Conservation (phyloP, 2,329 filamentous ascomycete species). For the Curvularia hawaiiensis region DNA sequence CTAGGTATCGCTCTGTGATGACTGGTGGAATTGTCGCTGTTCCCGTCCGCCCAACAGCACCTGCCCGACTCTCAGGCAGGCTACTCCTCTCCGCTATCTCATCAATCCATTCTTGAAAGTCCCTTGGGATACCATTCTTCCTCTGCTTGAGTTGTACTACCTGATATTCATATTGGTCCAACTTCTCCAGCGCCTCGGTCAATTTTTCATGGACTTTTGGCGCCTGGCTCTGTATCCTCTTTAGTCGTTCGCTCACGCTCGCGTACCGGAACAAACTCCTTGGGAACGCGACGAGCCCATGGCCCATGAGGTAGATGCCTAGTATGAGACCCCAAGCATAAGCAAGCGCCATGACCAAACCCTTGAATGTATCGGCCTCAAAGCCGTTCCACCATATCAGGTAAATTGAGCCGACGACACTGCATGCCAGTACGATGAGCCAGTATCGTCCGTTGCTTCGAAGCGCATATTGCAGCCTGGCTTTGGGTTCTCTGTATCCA, state of each 20-base stretch:
- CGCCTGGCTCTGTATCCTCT: constrained; percentile 76
- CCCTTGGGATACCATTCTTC: constrained; percentile 75
- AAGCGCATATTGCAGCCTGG: constrained; percentile 81
- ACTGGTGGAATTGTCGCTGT: constrained; percentile 71
- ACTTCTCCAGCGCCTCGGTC: constrained; percentile 77
- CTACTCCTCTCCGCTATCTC: constrained; percentile 81
- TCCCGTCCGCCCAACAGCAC: constrained; percentile 26
- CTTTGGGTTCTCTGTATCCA: constrained; percentile 85
- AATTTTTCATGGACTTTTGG: constrained; percentile 85
- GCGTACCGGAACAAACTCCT: constrained; percentile 79
- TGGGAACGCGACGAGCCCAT: constrained; percentile 91
- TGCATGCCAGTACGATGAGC: constrained; percentile 74
- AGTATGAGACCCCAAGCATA: constrained; percentile 93
- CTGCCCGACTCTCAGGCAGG: constrained; percentile 64
- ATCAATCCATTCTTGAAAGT: constrained; percentile 94
- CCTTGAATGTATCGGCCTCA: constrained; percentile 75
- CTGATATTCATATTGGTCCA: constrained; percentile 82
- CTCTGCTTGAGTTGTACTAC: constrained; percentile 78
- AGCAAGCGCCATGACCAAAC: constrained; percentile 86
- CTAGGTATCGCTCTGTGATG: constrained; percentile 91
- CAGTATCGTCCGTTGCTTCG: constrained; percentile 89
- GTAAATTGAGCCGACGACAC: constrained; percentile 77
- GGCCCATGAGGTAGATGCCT: constrained; percentile 97
- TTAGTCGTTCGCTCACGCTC: constrained; percentile 74
- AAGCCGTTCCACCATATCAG: constrained; percentile 80